A percentile compares a stretch with the other conserved stretches of the same genome.
phyloP scores from a whole-genome alignment of 352 stramenopile species.

The Phytophthora nicotianae region DNA sequence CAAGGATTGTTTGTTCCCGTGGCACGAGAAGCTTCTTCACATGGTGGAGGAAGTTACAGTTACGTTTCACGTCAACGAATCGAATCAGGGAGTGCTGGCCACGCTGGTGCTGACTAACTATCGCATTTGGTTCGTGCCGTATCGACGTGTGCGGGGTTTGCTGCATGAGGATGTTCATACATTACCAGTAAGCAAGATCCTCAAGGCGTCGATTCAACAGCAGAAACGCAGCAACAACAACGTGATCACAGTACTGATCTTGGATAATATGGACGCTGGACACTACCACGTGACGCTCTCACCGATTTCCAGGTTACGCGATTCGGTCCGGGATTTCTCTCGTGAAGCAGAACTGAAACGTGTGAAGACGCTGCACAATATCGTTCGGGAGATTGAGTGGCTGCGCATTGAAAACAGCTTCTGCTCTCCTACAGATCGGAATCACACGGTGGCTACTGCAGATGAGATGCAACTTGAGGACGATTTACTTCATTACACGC shows the following conservation, averaged over 20 bases:
- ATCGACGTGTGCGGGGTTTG: slow-evolving; percentile 71
- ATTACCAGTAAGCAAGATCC: slow-evolving; percentile 76
- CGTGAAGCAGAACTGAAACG: slow-evolving; percentile 78
- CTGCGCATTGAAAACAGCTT: slow-evolving; percentile 87
- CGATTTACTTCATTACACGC: slow-evolving; percentile 64
- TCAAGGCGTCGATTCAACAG: slow-evolving; percentile 78
- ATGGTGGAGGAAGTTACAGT: slow-evolving; percentile 88
- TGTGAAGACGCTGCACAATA: slow-evolving; percentile 80
- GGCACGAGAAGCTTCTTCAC: slow-evolving; percentile 83
- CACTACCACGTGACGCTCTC: slow-evolving; percentile 88
- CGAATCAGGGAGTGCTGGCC: slow-evolving; percentile 81
- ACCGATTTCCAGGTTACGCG: slow-evolving; percentile 68
- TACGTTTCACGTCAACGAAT: slow-evolving; percentile 89
- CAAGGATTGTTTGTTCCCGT: slow-evolving; percentile 82
- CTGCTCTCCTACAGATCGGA: slow-evolving; percentile 74
- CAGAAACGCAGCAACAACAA: slow-evolving; percentile 86
- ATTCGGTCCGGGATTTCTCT: slow-evolving; percentile 73
- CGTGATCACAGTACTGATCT: slow-evolving; percentile 68
- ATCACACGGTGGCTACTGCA: slow-evolving; percentile 55
- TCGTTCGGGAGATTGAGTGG: slow-evolving; percentile 85
- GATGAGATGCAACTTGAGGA: slow-evolving; percentile 68
- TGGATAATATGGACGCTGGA: slow-evolving; percentile 89
- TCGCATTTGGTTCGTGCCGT: slow-evolving; percentile 86
- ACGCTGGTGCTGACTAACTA: slow-evolving; percentile 86
- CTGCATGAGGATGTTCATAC: slow-evolving; percentile 88